Evolutionary conservation across 352 stramenopile species (phyloP), one percentile per base, ranked within the genome.

Genomic region (Thraustochytrium striatum): DNA sequence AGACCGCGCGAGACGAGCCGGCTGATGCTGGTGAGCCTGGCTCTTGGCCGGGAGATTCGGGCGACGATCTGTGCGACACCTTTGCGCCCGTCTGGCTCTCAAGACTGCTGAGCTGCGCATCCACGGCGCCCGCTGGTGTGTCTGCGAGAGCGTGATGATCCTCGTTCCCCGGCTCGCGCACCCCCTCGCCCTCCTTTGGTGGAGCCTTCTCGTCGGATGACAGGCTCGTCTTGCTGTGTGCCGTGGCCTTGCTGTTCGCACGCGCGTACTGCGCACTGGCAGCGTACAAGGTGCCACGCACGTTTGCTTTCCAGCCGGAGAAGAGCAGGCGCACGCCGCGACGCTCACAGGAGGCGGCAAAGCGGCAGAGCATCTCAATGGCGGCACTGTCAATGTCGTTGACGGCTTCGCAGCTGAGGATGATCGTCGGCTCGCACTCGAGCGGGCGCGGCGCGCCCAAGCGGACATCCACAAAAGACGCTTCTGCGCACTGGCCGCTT

Each of bases 351-450:
- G 39, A 19, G 43, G 2, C 21, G 32, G 65, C 32, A 8, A 75
- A 32, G 35, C 65, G 44, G 35, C 65, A 75, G 25, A 75, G 65
- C 65, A 75, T 75, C 32, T 75, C 65, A 19, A 75, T n/a, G 16
- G 43, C 65, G 5, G 65, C 41, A 7, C 19, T 52, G 30, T 75
- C 65, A 21, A 75, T 16, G 16, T 72, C 44, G 47, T 75, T 75
- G 65, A 75, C 65, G 19, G 44, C 65, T 25, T 75, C 65, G 65
- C 65, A 75, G 50, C 65, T 61, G 35, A 75, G 65, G 41, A 61
- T 61, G 21, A 75, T 11, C 13, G 59, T 70, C n/a, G n/a, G n/a
- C n/a, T n/a, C n/a, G n/a, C n/a, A n/a, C n/a, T n/a, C n/a, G n/a
- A n/a, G n/a, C n/a, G n/a, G n/a, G n/a, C n/a, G n/a, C n/a, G n/a